Evolutionary conservation across 768 basidiomycete genomes (phyloP).

Genomic region (Myochromella boudieri): DNA sequence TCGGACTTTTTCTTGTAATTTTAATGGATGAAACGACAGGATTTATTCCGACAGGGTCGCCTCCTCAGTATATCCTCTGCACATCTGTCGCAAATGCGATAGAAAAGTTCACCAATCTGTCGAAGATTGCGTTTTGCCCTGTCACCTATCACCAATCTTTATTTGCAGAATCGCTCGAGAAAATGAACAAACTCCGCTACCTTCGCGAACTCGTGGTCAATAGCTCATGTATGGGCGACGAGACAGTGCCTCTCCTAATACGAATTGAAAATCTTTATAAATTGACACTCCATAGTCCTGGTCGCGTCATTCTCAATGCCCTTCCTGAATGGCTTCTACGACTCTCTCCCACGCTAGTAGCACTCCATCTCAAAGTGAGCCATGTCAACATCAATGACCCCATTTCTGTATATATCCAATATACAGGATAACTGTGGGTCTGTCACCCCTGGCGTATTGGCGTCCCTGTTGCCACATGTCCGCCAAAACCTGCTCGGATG

Average conservation of each 20-base stretch:
- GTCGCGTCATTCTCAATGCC: constrained; percentile 38
- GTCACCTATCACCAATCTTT: constrained; percentile 31
- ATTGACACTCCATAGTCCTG: constrained; percentile 35
- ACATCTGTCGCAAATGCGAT: constrained; percentile 28
- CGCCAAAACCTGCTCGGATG: constrained; percentile 32
- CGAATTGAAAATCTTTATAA: constrained; percentile 27
- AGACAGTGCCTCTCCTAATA: constrained; percentile 27
- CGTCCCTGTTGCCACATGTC: constrained; percentile 39
- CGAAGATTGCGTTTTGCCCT: constrained; percentile 33
- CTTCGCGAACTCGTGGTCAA: constrained; percentile 34
- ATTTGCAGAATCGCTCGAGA: constrained; percentile 27
- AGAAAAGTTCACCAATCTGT: constrained; percentile 31
- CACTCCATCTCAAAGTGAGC: constrained; percentile 44
- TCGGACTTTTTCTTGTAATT: background rate
- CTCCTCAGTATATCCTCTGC: constrained; percentile 29
- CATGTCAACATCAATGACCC: background rate
- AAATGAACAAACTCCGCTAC: constrained; percentile 16
- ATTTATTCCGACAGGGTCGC: constrained; percentile 24
- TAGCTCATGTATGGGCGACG: constrained; percentile 32
- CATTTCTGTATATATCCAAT: background rate
- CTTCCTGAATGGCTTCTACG: constrained; percentile 44
- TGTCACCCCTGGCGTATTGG: constrained; percentile 59
- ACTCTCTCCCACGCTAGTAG: constrained; percentile 31
- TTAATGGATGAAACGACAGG: constrained; percentile 15
- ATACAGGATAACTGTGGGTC: constrained; percentile 60